Evolutionary conservation across 2,329 filamentous ascomycete species (phyloP).

Genomic region (Phialophora verrucosa): DNA sequence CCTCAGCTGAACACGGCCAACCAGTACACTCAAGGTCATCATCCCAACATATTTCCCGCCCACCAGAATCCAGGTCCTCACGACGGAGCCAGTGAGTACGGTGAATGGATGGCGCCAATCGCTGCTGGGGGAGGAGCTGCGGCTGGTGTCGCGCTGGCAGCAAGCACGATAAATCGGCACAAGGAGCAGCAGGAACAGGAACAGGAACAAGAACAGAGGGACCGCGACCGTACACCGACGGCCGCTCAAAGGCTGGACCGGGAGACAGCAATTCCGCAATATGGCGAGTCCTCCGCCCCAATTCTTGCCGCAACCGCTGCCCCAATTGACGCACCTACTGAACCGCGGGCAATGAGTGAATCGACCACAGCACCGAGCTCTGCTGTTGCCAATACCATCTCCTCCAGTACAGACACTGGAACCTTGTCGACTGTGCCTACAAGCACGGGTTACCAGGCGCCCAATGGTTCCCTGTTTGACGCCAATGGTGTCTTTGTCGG

Average conservation of each 20-base stretch:
- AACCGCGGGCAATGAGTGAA: constrained; percentile 35
- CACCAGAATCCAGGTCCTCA: constrained; percentile 27
- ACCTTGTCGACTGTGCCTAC: constrained; percentile 36
- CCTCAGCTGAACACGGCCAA: constrained; percentile 13
- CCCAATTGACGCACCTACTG: constrained; percentile 33
- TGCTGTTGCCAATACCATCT: constrained; percentile 28
- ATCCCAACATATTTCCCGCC: constrained; percentile 32
- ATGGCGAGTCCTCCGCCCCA: constrained; percentile 34
- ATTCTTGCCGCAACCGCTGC: constrained; percentile 33
- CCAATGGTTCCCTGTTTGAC: constrained; percentile 26
- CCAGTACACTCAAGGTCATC: constrained; percentile 30
- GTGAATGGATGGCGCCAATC: constrained; percentile 61
- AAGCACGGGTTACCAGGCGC: constrained; percentile 26
- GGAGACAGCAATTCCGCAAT: constrained; percentile 27
- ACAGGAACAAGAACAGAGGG: constrained; percentile 23
- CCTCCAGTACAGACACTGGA: constrained; percentile 32
- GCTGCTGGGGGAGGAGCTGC: constrained; percentile 44
- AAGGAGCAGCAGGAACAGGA: constrained; percentile 30
- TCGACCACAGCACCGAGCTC: constrained; percentile 34
- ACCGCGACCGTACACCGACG: constrained; percentile 7
- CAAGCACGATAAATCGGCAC: constrained; percentile 31
- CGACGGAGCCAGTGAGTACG: constrained; percentile 51
- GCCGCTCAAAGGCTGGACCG: constrained; percentile 20
- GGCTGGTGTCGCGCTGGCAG: constrained; percentile 35
- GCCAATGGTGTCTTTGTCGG: constrained; percentile 30